A percentile compares a stretch with the other conserved stretches of the same genome.
These are phyloP conservation scores for Cryptococcus sp. DNA, from an alignment of 1,284 basidiomycete genomes.

Conservation along the genomic window DNA sequence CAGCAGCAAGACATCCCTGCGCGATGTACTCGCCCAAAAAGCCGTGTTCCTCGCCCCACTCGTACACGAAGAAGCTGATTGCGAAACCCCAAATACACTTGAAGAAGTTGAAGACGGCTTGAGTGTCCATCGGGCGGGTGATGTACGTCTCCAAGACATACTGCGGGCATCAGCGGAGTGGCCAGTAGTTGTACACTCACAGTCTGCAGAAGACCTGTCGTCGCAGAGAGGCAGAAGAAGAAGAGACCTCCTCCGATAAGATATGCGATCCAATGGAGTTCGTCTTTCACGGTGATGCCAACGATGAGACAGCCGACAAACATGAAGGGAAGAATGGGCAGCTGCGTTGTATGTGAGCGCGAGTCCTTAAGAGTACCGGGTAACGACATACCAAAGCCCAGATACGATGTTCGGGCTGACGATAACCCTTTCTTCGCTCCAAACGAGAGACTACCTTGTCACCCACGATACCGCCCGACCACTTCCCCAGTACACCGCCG, in stretches of 20 bases:
- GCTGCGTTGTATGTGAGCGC: not conserved
- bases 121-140: constrained; percentile 40
- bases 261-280: constrained; percentile 46
- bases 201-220: constrained; percentile 33
- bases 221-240: constrained; percentile 40
- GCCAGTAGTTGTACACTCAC: not conserved
- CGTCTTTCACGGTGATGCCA: constrained; percentile 38
- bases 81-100: constrained; percentile 52
- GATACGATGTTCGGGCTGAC: constrained; percentile 50
- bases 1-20: constrained; percentile 42
- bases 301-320: constrained; percentile 40
- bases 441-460: constrained; percentile 35
- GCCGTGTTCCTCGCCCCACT: constrained; percentile 36
- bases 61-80: constrained; percentile 46
- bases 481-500: constrained; percentile 47
- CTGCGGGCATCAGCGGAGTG: not conserved
- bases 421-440: constrained; percentile 33
- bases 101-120: constrained; percentile 52
- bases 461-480: constrained; percentile 35
- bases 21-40: constrained; percentile 31
- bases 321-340: constrained; percentile 38
- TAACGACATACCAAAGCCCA: constrained; percentile 39
- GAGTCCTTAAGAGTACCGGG: not conserved
- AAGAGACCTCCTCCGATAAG: constrained; percentile 47
- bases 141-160: constrained; percentile 51